Evolutionary conservation across 2,329 filamentous ascomycete genomes (phyloP), one percentile per base, ranked within the genome.

Genomic region (Claviceps fusiformis): DNA sequence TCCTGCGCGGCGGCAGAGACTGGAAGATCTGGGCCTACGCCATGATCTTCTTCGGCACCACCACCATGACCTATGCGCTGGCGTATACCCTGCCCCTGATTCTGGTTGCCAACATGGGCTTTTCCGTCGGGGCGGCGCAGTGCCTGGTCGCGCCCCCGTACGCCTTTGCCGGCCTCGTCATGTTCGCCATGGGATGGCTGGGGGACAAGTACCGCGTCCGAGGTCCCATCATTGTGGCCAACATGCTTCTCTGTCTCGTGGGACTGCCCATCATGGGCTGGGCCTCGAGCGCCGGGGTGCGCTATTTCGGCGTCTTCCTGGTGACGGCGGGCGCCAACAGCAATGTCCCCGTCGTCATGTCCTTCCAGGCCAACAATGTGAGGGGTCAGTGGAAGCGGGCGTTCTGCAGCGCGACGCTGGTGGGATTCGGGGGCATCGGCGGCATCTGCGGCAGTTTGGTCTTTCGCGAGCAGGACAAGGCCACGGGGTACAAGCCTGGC

Each of bases 301-400:
- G 85, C 48, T 90, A 89, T 68, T 82, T 88, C 58, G 87, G 86
- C 54, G 78, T 89, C 56, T 91, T 91, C 71, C 71, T 91, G 50
- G 78, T 82, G n/a, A 85, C 86, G 0, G 85, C 86, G 0, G 88
- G 86, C 8, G 82, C 84, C 59, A 90, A 90, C 68, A 79, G 83
- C 60, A 93, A 93, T 65, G 75, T 92, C 5, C 89, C 89, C 0
- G 76, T 82, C 1, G 75, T 81, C 49, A 81, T 95, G 73, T 79
- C 87, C 0, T 93, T 89, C 71, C 88, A 92, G 71, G 87, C 87
- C 46, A 93, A 92, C 71, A 95, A 95, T 69, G 85, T 95, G 64
- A 83, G 87, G 54, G 89, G 88, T 0, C 88, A 93, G 71, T 95
- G 88, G 87, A 95, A 92, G 73, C 81, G 89, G 50, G 88, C 88